These are phyloP conservation scores for Venturia nashicola DNA, from an alignment of 2,329 filamentous ascomycete species.

Conservation along the genomic window DNA sequence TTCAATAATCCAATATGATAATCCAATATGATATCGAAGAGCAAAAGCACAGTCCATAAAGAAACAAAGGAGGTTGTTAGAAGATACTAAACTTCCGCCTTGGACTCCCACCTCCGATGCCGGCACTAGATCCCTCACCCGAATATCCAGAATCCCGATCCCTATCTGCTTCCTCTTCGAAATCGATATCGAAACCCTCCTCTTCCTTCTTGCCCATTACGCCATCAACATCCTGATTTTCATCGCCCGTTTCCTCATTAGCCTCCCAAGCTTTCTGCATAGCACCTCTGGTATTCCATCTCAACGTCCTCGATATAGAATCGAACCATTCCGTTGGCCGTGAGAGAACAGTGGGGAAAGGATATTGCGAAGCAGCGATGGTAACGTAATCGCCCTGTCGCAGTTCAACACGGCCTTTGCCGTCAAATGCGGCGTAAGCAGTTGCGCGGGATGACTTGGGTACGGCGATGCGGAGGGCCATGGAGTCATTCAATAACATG, in stretches of 20 bases:
- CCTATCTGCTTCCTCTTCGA: conserved; percentile 46
- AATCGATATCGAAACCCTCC: conserved; percentile 86
- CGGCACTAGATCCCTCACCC: conserved; percentile 20
- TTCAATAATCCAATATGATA: no score
- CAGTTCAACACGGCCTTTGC: conserved; percentile 89
- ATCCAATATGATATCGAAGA: no score
- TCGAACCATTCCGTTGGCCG: conserved; percentile 93
- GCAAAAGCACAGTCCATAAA: no score
- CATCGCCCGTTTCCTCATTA: conserved; percentile 18
- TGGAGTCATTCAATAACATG: conserved; percentile 93
- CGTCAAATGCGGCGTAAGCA: conserved; percentile 94
- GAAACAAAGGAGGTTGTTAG: not conserved
- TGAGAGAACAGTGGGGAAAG: conserved; percentile 90
- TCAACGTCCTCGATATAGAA: conserved; percentile 77
- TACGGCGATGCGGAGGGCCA: conserved; percentile 80
- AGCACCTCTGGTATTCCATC: conserved; percentile 90
- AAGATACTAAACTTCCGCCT: conserved; percentile 9
- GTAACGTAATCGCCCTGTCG: conserved; percentile 91
- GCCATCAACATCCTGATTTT: conserved; percentile 17
- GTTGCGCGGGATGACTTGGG: conserved; percentile 78
- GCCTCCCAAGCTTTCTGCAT: conserved; percentile 70
- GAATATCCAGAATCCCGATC: conserved; percentile 30
- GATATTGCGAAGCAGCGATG: conserved; percentile 89
- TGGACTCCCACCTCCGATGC: conserved; percentile 9
- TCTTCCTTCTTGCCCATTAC: conserved; percentile 34